A percentile compares a stretch with the other conserved stretches of the same genome.
These are phyloP conservation scores for Malassezia psittaci DNA, from an alignment of 1,284 basidiomycete genomes.

Conservation along the genomic window DNA sequence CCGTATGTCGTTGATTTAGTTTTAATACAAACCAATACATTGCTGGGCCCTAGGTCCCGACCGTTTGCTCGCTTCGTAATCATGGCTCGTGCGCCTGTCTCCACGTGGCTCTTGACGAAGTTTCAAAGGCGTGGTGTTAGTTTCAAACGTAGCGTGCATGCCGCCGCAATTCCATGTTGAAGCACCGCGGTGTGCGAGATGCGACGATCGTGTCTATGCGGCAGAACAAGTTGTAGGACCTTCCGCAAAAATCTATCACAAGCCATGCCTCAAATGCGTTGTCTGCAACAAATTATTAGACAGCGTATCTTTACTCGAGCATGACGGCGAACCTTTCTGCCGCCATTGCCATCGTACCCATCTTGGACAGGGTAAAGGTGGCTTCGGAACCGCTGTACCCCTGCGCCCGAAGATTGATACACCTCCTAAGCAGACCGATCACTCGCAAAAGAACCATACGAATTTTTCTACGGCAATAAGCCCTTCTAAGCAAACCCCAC, in stretches of 20 bases:
- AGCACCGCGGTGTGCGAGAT: constrained; percentile 44
- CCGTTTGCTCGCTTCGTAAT: background rate
- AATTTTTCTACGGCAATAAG: too few relatives aligned
- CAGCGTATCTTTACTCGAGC: constrained; percentile 41
- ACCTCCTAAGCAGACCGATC: background rate
- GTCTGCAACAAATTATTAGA: constrained; percentile 44
- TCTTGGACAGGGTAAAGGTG: constrained; percentile 44
- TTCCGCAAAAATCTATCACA: constrained; percentile 39
- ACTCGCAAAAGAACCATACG: background rate
- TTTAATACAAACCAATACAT: too few relatives aligned
- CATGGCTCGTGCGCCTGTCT: background rate
- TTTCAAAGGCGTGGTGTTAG: background rate
- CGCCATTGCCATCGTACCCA: constrained; percentile 43
- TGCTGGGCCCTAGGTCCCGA: too few relatives aligned
- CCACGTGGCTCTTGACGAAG: background rate
- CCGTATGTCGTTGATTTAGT: too few relatives aligned
- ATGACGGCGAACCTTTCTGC: constrained; percentile 45
- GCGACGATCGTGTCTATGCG: constrained; percentile 38
- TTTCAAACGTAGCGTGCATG: background rate
- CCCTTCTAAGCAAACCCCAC: background rate
- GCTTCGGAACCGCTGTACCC: constrained; percentile 41
- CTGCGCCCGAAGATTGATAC: constrained; percentile 14
- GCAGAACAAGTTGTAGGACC: constrained; percentile 47
- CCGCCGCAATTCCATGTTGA: constrained; percentile 29
- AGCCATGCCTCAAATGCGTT: constrained; percentile 41